Evolutionary conservation across 306 rosid species (phyloP), one percentile per base, ranked within the genome.

Genomic region (Lathyrus oleraceus): DNA sequence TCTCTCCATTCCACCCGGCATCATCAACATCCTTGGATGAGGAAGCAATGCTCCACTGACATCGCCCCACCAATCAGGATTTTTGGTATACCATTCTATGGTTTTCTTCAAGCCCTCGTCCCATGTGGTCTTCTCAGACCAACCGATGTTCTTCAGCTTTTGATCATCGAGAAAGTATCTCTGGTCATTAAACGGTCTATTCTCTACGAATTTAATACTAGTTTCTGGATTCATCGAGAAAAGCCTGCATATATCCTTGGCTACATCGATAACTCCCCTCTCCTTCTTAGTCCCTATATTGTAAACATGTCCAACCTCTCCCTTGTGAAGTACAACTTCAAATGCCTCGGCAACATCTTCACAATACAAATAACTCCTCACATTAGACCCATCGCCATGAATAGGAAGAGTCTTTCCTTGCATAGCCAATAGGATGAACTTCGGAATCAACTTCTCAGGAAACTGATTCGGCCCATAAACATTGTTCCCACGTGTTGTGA

Each of bases 21-120:
- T 88, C 95, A 88, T 86, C 78, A 87, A 81, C 96, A 88, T 90
- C 70, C 95, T n/a, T n/a, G n/a, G n/a, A n/a, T n/a, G n/a, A n/a
- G n/a, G n/a, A n/a, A n/a, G n/a, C n/a, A n/a, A n/a, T n/a, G n/a
- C n/a, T n/a, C n/a, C n/a, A n/a, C n/a, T n/a, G n/a, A n/a, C n/a
- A n/a, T n/a, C n/a, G n/a, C n/a, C n/a, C n/a, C n/a, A n/a, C n/a
- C n/a, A n/a, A n/a, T n/a, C n/a, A n/a, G n/a, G n/a, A n/a, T n/a
- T n/a, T n/a, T n/a, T n/a, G n/a, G n/a, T n/a, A n/a, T n/a, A n/a
- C n/a, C n/a, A n/a, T n/a, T n/a, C n/a, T n/a, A n/a, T n/a, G n/a
- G n/a, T n/a, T n/a, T n/a, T n/a, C n/a, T n/a, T n/a, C n/a, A n/a
- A n/a, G n/a, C n/a, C n/a, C n/a, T n/a, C n/a, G n/a, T n/a, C n/a